Evolutionary conservation across 495 filamentous ascomycete species (phyloP), one percentile per base, ranked within the genome.

Genomic region (Penicillium chermesinum): DNA sequence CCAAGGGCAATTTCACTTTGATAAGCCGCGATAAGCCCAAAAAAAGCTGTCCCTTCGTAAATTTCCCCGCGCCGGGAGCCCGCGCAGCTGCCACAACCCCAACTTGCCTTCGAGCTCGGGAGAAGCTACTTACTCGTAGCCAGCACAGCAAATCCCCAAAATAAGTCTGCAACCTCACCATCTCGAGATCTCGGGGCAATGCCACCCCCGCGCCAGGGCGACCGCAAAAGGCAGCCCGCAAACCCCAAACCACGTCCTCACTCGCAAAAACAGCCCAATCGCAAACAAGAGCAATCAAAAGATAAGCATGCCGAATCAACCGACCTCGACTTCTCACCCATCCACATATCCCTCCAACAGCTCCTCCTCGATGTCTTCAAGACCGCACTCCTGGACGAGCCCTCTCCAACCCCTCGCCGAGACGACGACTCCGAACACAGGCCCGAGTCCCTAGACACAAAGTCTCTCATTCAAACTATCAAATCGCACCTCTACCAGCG

Each of bases 401-500:
- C 39, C 12, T 20, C 25, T n/a, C 10, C 15, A 13, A 21, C 49
- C 19, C 20, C 41, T 22, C 27, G 36, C 7, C 2, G 35, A 14
- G n/a, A 32, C 25, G 20, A 39, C 7, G 10, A 39, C 19, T 22
- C 50, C 15, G 41, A 61, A 38, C 17, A 46, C 8, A 48, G 52
- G n/a, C 35, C 50, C 6, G 41, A 46, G 12, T 46, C 57, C 7
- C 51, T 73, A 2, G 71, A 77, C 20, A 74, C 80, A 8, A 67
- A 74, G 19, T 49, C 72, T 14, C 66, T 78, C 2, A 72, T 96
- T 6, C 93, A 96, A 60, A 75, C 78, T 15, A 78, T 97, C 18
- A 98, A 97, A 61, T 67, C 77, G 5, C 85, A 90, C 47, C 73
- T 97, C 1, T 96, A 84, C 61, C 82, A 88, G 53, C 77, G 93